Conservation (phyloP, 768 basidiomycete genomes). For the Collybia nuda region DNA sequence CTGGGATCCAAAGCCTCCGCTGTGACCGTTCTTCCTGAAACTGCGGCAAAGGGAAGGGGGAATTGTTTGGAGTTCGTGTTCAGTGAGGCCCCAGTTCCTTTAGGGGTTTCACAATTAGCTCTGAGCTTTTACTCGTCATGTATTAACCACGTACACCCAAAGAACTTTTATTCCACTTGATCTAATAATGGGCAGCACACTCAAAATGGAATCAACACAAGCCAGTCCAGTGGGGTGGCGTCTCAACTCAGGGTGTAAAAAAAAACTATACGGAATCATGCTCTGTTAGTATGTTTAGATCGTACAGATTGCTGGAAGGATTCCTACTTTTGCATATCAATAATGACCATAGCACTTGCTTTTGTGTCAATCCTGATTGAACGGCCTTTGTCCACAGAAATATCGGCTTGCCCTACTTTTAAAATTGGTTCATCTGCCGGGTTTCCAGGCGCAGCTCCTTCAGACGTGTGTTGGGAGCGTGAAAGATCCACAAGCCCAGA, state of each 20-base stretch:
- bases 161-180: slow-evolving; percentile 28
- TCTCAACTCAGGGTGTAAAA: slow-evolving; percentile 61
- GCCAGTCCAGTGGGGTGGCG: slow-evolving; percentile 53
- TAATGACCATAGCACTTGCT: slow-evolving; percentile 55
- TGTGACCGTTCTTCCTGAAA: slow-evolving; percentile 47
- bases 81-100: slow-evolving; percentile 75
- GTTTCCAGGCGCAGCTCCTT: slow-evolving; percentile 9
- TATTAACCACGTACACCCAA: slow-evolving; percentile 41
- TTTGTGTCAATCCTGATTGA: slow-evolving; percentile 49
- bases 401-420: slow-evolving; percentile 44
- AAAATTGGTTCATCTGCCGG: slow-evolving; percentile 24
- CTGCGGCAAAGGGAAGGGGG: slow-evolving; percentile 59
- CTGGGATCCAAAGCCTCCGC: slow-evolving; percentile 53
- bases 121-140: slow-evolving; percentile 45
- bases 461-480: slow-evolving; percentile 40
- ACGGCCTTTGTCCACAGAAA: slow-evolving; percentile 52
- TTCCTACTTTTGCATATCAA: slow-evolving; percentile 85
- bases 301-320: slow-evolving; percentile 16
- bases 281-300: background rate
- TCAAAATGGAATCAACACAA: slow-evolving; percentile 55
- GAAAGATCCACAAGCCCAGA: slow-evolving; percentile 63
- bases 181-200: slow-evolving; percentile 47
- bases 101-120: background rate
- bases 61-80: slow-evolving; percentile 58
- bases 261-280: slow-evolving; percentile 41